These are phyloP conservation scores for Vigna trinervia DNA, from an alignment of 306 rosid genomes.

Conservation along the genomic window DNA sequence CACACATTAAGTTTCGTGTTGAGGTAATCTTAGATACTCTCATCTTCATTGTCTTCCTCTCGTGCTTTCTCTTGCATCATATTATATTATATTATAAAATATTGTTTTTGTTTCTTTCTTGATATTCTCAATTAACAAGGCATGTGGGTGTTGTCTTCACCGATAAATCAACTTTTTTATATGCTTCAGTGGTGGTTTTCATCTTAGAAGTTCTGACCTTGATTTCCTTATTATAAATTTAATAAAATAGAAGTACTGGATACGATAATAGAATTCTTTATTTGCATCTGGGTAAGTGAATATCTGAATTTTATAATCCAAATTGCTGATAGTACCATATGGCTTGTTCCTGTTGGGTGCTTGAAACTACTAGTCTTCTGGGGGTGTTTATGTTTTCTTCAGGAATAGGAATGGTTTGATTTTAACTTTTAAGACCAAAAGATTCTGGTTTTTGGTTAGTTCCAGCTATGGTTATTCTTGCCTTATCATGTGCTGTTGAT, in stretches of 20 bases:
- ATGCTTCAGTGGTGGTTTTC: constrained; percentile 38
- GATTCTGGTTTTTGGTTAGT: constrained; percentile 14
- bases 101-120: neutral
- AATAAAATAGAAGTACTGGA: constrained; percentile 7
- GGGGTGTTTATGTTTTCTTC: constrained; percentile 31
- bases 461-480: constrained; percentile 3
- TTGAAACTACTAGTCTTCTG: constrained; percentile 47
- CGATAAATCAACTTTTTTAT: constrained; percentile 39
- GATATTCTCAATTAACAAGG: constrained; percentile 7
- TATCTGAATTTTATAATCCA: constrained; percentile 41
- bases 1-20: constrained; percentile 36
- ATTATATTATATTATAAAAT: neutral
- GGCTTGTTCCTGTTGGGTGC: constrained; percentile 33
- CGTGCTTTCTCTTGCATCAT: constrained; percentile 8
- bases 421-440: neutral
- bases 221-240: constrained; percentile 30
- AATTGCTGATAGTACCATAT: constrained; percentile 26
- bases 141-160: constrained; percentile 56
- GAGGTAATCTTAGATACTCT: constrained; percentile 53
- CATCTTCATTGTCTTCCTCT: constrained; percentile 23
- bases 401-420: constrained; percentile 11
- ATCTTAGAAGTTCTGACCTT: constrained; percentile 38
- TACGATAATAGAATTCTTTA: constrained; percentile 24
- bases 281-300: constrained; percentile 46
- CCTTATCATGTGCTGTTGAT: constrained; percentile 32